phyloP scores from a whole-genome alignment of 2,329 filamentous ascomycete species.

The Arthrobotrys iridis region DNA sequence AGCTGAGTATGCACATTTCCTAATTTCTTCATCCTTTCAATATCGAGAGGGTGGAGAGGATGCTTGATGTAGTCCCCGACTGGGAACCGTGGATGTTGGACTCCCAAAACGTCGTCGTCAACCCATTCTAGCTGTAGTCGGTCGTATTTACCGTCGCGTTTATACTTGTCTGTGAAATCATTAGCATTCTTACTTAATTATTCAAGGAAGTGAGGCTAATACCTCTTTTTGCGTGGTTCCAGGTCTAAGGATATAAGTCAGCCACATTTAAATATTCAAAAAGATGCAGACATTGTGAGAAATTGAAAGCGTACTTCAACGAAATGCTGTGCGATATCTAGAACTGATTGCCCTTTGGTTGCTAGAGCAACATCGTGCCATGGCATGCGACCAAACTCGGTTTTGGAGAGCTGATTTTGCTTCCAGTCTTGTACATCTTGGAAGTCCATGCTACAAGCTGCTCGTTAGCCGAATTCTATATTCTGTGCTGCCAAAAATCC shows the following conservation, averaged over 20 bases:
- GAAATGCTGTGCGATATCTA: constrained; percentile 96
- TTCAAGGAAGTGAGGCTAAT: not conserved
- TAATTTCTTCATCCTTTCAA: constrained; percentile 72
- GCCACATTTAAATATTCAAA: not conserved
- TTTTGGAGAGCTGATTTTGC: constrained; percentile 88
- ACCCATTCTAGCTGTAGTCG: constrained; percentile 84
- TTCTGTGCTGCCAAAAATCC: too few species aligned
- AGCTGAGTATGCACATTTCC: constrained; percentile 84
- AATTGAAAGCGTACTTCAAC: constrained; percentile 63
- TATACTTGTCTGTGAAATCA: constrained; percentile 77
- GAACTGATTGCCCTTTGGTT: constrained; percentile 85
- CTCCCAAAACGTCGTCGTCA: constrained; percentile 83
- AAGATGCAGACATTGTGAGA: not conserved
- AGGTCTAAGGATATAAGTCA: constrained; percentile 68
- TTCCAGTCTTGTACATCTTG: constrained; percentile 91
- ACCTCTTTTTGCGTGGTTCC: constrained; percentile 93
- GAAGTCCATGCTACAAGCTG: constrained; percentile 74
- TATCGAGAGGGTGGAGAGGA: constrained; percentile 74
- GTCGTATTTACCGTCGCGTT: constrained; percentile 82
- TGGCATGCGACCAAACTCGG: constrained; percentile 92
- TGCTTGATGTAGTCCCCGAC: constrained; percentile 88
- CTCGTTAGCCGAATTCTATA: constrained; percentile 66
- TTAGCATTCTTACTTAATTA: not conserved
- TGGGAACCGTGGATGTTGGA: constrained; percentile 87
- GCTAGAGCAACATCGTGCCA: constrained; percentile 98